Percentiles rank a stretch among this genome's conserved stretches.
These are phyloP conservation scores for Alternaria gansuensis DNA, from an alignment of 2,329 filamentous ascomycete genomes.

Conservation along the genomic window DNA sequence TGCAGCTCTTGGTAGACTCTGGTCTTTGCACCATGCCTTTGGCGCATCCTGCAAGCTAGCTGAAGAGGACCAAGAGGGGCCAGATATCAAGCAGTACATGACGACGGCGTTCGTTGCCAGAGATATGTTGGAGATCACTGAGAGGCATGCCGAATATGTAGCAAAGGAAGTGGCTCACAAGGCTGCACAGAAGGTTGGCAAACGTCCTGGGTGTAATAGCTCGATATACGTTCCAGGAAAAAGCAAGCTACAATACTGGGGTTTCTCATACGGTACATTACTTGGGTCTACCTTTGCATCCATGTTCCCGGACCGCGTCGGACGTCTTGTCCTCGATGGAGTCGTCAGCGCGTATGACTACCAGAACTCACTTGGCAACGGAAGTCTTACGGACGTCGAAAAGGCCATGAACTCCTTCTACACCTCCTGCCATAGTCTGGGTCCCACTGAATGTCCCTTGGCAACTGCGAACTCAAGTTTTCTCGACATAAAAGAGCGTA, in stretches of 20 bases:
- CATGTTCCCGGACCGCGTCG: slow-evolving; percentile 52
- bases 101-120: slow-evolving; percentile 59
- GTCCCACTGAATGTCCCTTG: slow-evolving; percentile 53
- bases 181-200: slow-evolving; percentile 1
- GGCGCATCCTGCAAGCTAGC: slow-evolving; percentile 42
- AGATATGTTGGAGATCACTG: slow-evolving; percentile 61
- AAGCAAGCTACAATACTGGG: slow-evolving; percentile 56
- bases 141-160: slow-evolving; percentile 54
- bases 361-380: slow-evolving; percentile 50
- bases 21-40: slow-evolving; percentile 54
- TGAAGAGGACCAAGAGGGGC: slow-evolving; percentile 37
- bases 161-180: slow-evolving; percentile 20
- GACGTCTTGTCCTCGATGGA: slow-evolving; percentile 55
- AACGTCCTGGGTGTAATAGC: background rate
- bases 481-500: slow-evolving; percentile 49
- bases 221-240: slow-evolving; percentile 22
- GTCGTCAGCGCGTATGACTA: slow-evolving; percentile 54
- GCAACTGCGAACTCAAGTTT: slow-evolving; percentile 46
- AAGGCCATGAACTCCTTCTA: slow-evolving; percentile 57
- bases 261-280: slow-evolving; percentile 61
- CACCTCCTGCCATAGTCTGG: slow-evolving; percentile 55
- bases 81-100: slow-evolving; percentile 55
- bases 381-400: slow-evolving; percentile 57
- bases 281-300: slow-evolving; percentile 52
- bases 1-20: slow-evolving; percentile 54